Conservation (phyloP, 2,329 filamentous ascomycete genomes). For the Diaporthe sp. region DNA sequence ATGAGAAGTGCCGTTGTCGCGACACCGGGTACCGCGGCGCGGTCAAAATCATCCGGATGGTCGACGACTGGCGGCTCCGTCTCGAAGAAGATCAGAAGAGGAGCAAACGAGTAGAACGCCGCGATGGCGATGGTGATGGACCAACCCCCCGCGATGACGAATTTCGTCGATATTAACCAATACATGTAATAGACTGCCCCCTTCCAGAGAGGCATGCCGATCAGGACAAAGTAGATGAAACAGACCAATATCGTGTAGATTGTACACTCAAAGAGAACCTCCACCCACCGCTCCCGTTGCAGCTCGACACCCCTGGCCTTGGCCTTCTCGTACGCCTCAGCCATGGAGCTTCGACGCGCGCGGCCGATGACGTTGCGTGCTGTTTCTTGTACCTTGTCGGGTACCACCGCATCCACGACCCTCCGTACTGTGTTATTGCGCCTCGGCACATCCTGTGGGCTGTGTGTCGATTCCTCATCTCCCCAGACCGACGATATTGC, state of each 20-base stretch:
- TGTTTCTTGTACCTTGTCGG: constrained; percentile 24
- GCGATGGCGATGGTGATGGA: constrained; percentile 51
- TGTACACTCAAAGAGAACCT: constrained; percentile 37
- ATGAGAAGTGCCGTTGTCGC: constrained; percentile 46
- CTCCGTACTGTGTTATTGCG: constrained; percentile 19
- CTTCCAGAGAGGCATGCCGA: constrained; percentile 57
- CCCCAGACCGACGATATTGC: neutral
- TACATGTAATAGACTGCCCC: constrained; percentile 56
- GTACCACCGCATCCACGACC: constrained; percentile 27
- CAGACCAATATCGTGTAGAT: constrained; percentile 43
- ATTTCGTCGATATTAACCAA: constrained; percentile 51
- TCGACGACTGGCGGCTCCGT: constrained; percentile 41
- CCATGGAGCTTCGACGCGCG: constrained; percentile 21
- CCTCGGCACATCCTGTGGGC: constrained; percentile 3
- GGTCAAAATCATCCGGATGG: constrained; percentile 27
- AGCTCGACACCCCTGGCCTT: constrained; percentile 35
- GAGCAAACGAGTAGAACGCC: constrained; percentile 38
- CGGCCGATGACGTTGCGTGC: constrained; percentile 19
- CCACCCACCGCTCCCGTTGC: constrained; percentile 38
- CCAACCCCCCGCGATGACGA: constrained; percentile 52
- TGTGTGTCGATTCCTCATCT: neutral
- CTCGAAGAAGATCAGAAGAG: constrained; percentile 44
- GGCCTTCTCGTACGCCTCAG: constrained; percentile 37
- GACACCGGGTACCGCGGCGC: constrained; percentile 16
- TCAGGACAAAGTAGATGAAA: constrained; percentile 57